Base-by-base conservation (phyloP, 1,284 basidiomycete species). In the Cutaneotrichosporon cutaneum region DNA sequence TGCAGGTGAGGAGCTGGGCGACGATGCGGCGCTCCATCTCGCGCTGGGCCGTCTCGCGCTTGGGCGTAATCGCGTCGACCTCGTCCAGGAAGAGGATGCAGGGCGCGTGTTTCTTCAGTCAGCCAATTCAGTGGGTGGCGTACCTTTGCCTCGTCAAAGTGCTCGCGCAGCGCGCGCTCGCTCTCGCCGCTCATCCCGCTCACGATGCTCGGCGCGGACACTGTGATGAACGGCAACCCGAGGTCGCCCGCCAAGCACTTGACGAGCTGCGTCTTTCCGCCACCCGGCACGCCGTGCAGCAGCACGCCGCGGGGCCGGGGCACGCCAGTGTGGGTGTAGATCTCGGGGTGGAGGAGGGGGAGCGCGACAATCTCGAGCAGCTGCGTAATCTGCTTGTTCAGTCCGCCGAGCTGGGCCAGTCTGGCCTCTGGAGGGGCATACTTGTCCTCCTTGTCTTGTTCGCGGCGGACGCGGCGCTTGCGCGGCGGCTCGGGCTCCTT, bases 21-120 rank as follows among this genome's bases (percentile, higher is more conserved):
- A 99, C 95, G 63, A 99, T 98, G 9, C 95, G 84, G 47, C 94
- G 82, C 73, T 99, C 95, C 95, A 98, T 99, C 81, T 99, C 95
- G 64, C 95, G 82, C 73, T 95, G 93, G 0, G 95, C 95, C 66
- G 90, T 98, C 81, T 98, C 95, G 64, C 95, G 83, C 80, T 99
- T 99, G 0, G 93, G 93, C 1, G 94, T 98, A 69, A 99, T 96
- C 7, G 95, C 93, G 72, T 99, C 95, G 36, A 99, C 96, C 77
- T 98, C 95, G 77, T 99, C 95, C 54, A 97, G 90, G 80, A 97
- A 97, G 4, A 96, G 79, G 2, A 97, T 81, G 70, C 92, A 94
- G 0, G 93, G 94, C 0, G 94, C 92, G 22, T 90, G 83, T 69
- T 89, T 86, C 91, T 94, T 69, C 26, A 8, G 35, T 61, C 45